phyloP scores from a whole-genome alignment of 805 yeast genomes.

The Wickerhamiella domercqiae region DNA sequence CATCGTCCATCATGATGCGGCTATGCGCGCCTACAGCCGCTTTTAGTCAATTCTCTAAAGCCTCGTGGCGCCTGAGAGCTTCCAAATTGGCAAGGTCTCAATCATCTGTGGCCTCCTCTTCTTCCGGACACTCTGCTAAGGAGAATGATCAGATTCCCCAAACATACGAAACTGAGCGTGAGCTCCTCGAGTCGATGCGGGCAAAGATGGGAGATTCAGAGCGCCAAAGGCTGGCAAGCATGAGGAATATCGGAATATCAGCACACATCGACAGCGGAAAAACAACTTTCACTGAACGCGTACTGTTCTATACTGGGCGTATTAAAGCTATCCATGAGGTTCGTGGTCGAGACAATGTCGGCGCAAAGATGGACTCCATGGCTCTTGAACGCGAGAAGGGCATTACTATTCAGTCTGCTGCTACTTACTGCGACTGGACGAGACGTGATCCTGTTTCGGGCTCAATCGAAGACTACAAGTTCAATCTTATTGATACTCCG shows the following conservation, averaged over 20 bases:
- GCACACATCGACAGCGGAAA: conserved; percentile 98
- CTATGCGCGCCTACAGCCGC: no score
- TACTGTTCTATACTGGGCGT: conserved; percentile 87
- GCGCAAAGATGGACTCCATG: conserved; percentile 99
- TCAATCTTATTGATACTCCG: conserved; percentile 94
- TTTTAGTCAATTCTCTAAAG: no score
- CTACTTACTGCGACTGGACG: conserved; percentile 95
- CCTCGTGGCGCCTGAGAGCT: no score
- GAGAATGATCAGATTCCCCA: no score
- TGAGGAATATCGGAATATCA: conserved; percentile 93
- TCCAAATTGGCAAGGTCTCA: no score
- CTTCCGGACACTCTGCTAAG: no score
- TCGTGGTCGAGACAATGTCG: conserved; percentile 92
- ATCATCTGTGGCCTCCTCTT: no score
- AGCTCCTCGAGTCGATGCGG: conserved; percentile 18
- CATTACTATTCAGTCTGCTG: conserved; percentile 96
- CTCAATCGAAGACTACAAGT: conserved; percentile 42
- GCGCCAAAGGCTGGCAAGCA: conserved; percentile 32
- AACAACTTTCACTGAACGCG: conserved; percentile 96
- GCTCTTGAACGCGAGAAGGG: conserved; percentile 97
- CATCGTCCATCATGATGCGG: no score
- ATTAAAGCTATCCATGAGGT: conserved; percentile 34
- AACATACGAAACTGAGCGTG: conserved; percentile 21
- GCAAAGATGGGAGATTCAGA: conserved; percentile 23
- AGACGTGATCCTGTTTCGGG: conserved; percentile 25